Percentiles rank a stretch among this genome's conserved stretches.
phyloP scores from a whole-genome alignment of 371 early-diverging fungal species.

The Cokeromyces recurvatus region DNA sequence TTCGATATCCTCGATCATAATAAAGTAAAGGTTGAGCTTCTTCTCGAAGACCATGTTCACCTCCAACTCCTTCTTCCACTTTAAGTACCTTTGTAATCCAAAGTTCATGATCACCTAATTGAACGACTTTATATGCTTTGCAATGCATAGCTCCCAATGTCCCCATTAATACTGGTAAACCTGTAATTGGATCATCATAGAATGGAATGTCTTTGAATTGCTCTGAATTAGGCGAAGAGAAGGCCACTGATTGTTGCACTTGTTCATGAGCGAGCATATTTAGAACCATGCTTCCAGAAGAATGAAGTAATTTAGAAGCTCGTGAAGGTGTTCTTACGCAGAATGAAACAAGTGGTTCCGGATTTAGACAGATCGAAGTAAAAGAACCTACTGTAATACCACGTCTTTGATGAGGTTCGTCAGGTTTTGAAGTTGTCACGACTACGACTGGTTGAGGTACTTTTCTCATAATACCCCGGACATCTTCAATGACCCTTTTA shows the following conservation, averaged over 20 bases:
- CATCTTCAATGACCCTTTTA: conserved; percentile 32
- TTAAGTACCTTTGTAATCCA: conserved; percentile 61
- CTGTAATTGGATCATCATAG: conserved; percentile 47
- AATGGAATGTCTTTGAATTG: conserved; percentile 56
- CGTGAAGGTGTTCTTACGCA: conserved; percentile 63
- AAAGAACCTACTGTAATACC: conserved; percentile 71
- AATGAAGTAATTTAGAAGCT: conserved; percentile 51
- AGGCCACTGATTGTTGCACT: conserved; percentile 56
- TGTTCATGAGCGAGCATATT: conserved; percentile 58
- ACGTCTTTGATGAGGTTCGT: conserved; percentile 37
- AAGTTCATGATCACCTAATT: conserved; percentile 64
- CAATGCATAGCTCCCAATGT: conserved; percentile 66
- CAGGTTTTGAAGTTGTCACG: conserved; percentile 47
- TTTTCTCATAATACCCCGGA: conserved; percentile 58
- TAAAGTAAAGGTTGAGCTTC: conserved; percentile 56
- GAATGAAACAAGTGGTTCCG: conserved; percentile 62
- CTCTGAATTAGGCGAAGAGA: conserved; percentile 55
- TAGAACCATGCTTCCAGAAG: conserved; percentile 56
- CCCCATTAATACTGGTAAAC: conserved; percentile 55
- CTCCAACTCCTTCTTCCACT: conserved; percentile 55
- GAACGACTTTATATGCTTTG: conserved; percentile 36
- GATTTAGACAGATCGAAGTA: conserved; percentile 63
- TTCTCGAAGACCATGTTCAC: conserved; percentile 36
- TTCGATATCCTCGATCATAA: conserved; percentile 60
- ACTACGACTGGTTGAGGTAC: conserved; percentile 64